These are phyloP conservation scores for Neonectria punicea DNA, from an alignment of 2,329 filamentous ascomycete species.

Conservation along the genomic window DNA sequence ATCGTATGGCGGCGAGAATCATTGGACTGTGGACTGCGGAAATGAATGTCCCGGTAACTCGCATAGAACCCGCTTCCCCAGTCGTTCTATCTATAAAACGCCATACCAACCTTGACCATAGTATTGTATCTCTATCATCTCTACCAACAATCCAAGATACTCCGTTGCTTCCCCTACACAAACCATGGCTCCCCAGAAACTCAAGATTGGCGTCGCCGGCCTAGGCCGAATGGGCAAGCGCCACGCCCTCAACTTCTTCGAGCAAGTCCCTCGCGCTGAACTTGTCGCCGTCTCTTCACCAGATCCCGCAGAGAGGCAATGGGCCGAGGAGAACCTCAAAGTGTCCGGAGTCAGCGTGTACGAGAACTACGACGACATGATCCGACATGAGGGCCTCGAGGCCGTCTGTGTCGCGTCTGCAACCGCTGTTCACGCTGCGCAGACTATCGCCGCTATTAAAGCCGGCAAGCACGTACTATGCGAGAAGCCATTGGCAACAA, in stretches of 20 bases:
- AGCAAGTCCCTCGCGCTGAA: constrained; percentile 57
- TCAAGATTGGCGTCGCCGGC: constrained; percentile 59
- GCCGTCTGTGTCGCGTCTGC: constrained; percentile 55
- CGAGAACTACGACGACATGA: constrained; percentile 58
- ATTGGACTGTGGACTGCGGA: constrained; percentile 4
- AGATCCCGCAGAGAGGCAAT: constrained; percentile 55
- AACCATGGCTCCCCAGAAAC: constrained; percentile 39
- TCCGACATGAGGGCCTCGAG: constrained; percentile 50
- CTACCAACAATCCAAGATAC: background rate
- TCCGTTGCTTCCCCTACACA: background rate
- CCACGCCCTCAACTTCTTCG: constrained; percentile 60
- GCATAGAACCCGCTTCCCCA: constrained; percentile 11
- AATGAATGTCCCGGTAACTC: background rate
- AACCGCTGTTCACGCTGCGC: constrained; percentile 66
- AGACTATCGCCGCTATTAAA: constrained; percentile 66
- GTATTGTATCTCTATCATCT: background rate
- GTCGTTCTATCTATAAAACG: constrained; percentile 11
- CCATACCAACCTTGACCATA: background rate
- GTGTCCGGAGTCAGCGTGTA: constrained; percentile 57
- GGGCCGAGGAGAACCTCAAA: constrained; percentile 56
- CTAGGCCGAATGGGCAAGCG: constrained; percentile 64
- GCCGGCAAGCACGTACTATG: constrained; percentile 66
- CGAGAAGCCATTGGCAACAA: constrained; percentile 70
- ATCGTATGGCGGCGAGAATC: constrained; percentile 10
- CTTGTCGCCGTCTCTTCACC: constrained; percentile 62